Conservation (phyloP, 257 asterid genomes). For the Solanum sejunctum region DNA sequence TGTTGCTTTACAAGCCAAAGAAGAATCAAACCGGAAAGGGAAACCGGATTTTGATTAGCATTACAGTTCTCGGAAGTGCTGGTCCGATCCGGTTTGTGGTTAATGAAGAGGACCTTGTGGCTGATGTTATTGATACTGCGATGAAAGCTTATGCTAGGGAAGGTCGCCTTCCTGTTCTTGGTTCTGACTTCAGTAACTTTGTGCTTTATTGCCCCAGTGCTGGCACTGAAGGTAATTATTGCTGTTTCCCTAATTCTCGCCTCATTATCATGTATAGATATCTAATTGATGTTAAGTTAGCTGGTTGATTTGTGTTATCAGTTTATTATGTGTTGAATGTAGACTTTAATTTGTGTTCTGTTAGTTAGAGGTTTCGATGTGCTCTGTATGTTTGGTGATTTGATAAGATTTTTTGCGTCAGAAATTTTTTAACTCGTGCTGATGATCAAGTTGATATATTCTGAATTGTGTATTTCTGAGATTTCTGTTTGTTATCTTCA, state of each 20-base stretch:
- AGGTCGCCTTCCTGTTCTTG: constrained; percentile 84
- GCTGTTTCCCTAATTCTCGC: no score
- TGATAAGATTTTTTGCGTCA: background rate
- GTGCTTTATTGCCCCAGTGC: constrained; percentile 65
- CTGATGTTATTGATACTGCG: constrained; percentile 64
- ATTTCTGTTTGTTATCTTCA: background rate
- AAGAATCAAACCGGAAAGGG: constrained; percentile 57
- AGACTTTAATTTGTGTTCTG: background rate
- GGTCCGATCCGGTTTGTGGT: constrained; percentile 92
- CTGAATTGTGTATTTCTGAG: background rate
- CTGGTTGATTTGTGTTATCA: background rate
- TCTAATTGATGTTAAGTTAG: background rate
- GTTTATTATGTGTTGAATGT: background rate
- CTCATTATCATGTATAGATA: background rate
- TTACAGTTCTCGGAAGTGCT: constrained; percentile 75
- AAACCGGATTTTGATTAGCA: constrained; percentile 53
- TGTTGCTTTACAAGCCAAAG: constrained; percentile 77
- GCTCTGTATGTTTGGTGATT: background rate
- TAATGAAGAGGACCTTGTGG: constrained; percentile 63
- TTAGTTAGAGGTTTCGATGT: background rate
- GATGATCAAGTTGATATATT: background rate
- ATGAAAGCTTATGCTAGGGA: constrained; percentile 77
- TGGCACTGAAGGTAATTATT: constrained; percentile 52
- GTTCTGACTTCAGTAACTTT: constrained; percentile 52
- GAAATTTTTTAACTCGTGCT: background rate